Evolutionary conservation across 495 filamentous ascomycete genomes (phyloP), one percentile per base, ranked within the genome.

Genomic region (Podospora tetraspora): DNA sequence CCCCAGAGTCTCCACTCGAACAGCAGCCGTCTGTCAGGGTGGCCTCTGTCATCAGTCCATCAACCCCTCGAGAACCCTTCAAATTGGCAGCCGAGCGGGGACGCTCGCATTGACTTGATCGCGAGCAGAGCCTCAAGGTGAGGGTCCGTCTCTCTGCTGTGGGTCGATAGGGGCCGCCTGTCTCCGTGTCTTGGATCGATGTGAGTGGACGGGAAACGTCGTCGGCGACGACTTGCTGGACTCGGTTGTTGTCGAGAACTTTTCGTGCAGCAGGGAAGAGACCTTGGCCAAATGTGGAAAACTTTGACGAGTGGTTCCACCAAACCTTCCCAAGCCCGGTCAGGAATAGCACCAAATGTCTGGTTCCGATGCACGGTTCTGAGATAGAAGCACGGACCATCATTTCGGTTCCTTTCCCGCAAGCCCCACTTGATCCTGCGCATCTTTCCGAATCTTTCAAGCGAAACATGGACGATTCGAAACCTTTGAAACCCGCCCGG

Each of bases 221-320:
- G 63, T n/a, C 16, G 63, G 34, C 16, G 63, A 58, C 43, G 43
- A 16, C 11, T 43, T 16, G 34, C 3, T 27, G n/a, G 23, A n/a
- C 22, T 37, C 30, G 32, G 19, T 30, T 16, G 11, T 25, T 21
- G 62, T 21, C 32, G 62, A 52, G 62, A 57, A 12, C 34, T 43
- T 43, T 43, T 43, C 34, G 34, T 43, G 34, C 34, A 43, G 34
- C 34, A 43, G 34, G 13, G 34, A 12, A 64, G 57, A 7, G 57
- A 56, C 64, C 21, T 67, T 29, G 19, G 21, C 65, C 19, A 67
- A 62, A 67, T n/a, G 24, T 22, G 57, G 65, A 67, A 67, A 62
- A 67, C 3, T 58, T 67, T 25, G 52, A 62, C 65, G 65, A 67
- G 65, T 9, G 13, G 65, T 34, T 59, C 65, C 65, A 62, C 59